Evolutionary conservation across 2,329 filamentous ascomycete genomes (phyloP).

Genomic region (Ambrosiella beaveri): DNA sequence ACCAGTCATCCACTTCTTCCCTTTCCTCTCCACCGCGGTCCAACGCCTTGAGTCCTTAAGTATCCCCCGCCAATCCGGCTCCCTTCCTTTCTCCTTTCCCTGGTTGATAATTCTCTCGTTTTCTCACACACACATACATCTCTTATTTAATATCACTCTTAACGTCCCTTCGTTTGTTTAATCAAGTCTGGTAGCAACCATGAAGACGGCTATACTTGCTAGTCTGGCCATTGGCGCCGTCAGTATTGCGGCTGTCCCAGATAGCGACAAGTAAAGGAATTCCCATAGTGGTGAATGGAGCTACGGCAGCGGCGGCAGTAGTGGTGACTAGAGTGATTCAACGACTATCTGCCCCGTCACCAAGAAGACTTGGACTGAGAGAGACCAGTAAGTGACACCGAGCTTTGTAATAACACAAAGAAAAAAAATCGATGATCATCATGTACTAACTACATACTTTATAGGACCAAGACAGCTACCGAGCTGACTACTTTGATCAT

Average conservation of each 20-base stretch:
- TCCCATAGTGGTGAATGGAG: not conserved
- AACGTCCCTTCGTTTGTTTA: no score
- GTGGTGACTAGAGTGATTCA: not conserved
- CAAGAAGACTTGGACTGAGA: conserved; percentile 16
- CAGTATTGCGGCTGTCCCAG: no score
- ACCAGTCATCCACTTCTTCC: not conserved
- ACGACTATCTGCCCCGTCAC: conserved; percentile 14
- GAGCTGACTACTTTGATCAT: conserved; percentile 6
- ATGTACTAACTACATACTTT: no score
- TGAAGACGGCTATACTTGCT: no score
- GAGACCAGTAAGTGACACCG: conserved; percentile 12
- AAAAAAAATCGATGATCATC: no score
- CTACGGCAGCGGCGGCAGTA: not conserved
- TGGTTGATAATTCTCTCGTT: not conserved
- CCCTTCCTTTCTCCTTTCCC: not conserved
- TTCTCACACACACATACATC: not conserved
- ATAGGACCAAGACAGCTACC: conserved; percentile 4
- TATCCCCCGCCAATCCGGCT: not conserved
- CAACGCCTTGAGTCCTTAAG: not conserved
- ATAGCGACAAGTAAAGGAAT: no score
- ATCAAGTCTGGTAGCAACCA: no score
- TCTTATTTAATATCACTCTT: not conserved
- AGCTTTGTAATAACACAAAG: not conserved
- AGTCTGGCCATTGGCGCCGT: no score
- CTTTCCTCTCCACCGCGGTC: not conserved